Percentiles rank a stretch among this genome's conserved stretches.
Conservation (phyloP, 78 protist genomes). For the Tieghemostelium lacteum region DNA sequence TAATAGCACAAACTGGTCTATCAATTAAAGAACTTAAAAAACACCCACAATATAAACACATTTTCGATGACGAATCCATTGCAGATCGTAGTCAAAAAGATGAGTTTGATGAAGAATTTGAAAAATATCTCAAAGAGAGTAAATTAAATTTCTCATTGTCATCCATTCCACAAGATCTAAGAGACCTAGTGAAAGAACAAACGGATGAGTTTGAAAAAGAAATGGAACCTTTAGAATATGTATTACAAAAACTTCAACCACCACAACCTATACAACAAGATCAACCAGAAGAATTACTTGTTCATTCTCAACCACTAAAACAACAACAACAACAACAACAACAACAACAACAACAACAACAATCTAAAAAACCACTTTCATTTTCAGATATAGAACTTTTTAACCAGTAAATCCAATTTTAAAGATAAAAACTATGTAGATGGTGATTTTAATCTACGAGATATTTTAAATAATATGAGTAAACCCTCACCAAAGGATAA, state of each 20-base stretch:
- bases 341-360: conserved; percentile 1
- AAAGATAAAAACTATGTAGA: background rate
- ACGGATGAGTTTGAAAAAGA: too few relatives aligned
- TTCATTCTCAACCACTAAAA: background rate
- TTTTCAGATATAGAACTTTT: background rate
- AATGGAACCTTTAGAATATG: background rate
- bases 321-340: background rate
- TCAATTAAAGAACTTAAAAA: background rate
- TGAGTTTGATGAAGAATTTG: background rate
- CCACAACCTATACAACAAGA: background rate
- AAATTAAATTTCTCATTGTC: too few relatives aligned
- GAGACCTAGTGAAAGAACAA: too few relatives aligned
- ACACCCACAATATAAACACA: background rate
- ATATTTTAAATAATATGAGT: conserved; percentile 13
- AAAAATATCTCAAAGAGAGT: background rate
- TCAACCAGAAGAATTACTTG: background rate
- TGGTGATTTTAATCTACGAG: conserved; percentile 10
- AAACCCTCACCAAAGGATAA: too few relatives aligned
- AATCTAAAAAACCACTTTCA: background rate
- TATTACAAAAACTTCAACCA: background rate
- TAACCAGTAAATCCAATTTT: background rate
- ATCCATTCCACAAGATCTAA: too few relatives aligned
- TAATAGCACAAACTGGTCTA: background rate
- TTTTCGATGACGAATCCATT: background rate
- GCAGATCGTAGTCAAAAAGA: background rate